phyloP scores from a whole-genome alignment of 2,329 filamentous ascomycete species.

The Colletotrichum somersetense region DNA sequence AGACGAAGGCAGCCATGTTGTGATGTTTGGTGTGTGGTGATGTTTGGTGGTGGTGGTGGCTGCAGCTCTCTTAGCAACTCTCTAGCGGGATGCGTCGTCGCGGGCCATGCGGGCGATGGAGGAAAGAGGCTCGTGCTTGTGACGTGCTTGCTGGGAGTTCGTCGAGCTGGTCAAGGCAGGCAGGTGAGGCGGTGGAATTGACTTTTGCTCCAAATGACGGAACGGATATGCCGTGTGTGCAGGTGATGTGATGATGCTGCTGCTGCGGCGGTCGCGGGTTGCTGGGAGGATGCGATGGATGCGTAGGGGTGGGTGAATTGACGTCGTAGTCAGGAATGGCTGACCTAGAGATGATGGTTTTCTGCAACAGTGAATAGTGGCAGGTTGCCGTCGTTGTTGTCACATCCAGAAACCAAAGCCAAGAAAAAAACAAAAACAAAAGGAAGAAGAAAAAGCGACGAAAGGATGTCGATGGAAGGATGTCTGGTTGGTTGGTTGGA shows the following conservation, averaged over 20 bases:
- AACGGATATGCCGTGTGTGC: background rate
- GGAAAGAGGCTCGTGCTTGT: conserved; percentile 31
- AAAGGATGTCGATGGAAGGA: background rate
- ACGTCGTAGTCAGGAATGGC: background rate
- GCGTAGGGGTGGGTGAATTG: background rate
- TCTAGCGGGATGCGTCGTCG: conserved; percentile 24
- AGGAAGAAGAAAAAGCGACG: background rate
- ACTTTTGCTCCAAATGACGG: background rate
- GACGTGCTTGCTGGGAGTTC: conserved; percentile 10
- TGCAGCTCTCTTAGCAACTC: conserved; percentile 19
- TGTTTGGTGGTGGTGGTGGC: conserved; percentile 8
- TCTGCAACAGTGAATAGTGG: background rate
- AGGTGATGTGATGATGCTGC: background rate
- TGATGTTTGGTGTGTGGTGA: background rate
- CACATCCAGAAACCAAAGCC: background rate
- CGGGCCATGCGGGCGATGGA: conserved; percentile 31
- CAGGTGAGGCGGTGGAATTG: background rate
- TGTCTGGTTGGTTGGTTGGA: background rate
- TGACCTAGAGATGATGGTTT: background rate
- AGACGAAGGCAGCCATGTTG: conserved; percentile 48
- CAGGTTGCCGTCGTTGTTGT: background rate
- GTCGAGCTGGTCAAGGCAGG: background rate
- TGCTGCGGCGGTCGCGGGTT: background rate
- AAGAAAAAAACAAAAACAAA: background rate
- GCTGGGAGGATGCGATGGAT: background rate